A percentile compares a stretch with the other conserved stretches of the same genome.
Evolutionary conservation across 495 filamentous ascomycete genomes (phyloP).

Genomic region (Penicillium crystallinum): DNA sequence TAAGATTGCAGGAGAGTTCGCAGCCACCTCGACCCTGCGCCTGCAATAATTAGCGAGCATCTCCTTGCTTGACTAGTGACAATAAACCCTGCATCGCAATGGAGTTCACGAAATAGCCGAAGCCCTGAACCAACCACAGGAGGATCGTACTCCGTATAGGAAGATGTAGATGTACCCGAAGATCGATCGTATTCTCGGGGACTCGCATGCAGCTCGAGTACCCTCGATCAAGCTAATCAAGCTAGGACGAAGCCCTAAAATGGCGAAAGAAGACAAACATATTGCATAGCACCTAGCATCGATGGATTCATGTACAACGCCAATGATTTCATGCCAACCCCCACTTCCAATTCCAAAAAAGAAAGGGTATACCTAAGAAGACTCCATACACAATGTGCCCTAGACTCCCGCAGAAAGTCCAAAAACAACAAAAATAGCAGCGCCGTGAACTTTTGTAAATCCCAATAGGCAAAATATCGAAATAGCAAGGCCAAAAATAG

Average conservation of each 20-base stretch:
- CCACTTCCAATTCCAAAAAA: conserved; percentile 8
- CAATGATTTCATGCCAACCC: background rate
- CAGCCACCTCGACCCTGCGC: background rate
- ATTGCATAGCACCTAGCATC: background rate
- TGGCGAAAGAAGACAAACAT: background rate
- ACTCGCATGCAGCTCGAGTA: background rate
- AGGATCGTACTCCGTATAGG: background rate
- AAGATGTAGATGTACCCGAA: background rate
- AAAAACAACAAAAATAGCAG: background rate
- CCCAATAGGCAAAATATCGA: conserved; percentile 1
- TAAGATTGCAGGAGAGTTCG: background rate
- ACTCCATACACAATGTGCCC: background rate
- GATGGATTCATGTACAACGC: background rate
- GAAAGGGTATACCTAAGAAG: conserved; percentile 9
- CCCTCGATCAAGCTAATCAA: background rate
- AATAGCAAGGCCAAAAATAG: background rate
- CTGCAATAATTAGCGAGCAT: background rate
- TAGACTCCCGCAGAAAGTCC: background rate
- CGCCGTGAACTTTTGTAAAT: conserved; percentile 3
- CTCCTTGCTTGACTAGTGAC: conserved; percentile 2
- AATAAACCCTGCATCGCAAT: background rate
- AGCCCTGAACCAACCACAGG: background rate
- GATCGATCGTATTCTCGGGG: background rate
- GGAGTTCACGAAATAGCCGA: background rate
- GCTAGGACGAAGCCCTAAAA: background rate